Conservation (phyloP, 2,329 filamentous ascomycete genomes). For the Talaromyces sp. region DNA sequence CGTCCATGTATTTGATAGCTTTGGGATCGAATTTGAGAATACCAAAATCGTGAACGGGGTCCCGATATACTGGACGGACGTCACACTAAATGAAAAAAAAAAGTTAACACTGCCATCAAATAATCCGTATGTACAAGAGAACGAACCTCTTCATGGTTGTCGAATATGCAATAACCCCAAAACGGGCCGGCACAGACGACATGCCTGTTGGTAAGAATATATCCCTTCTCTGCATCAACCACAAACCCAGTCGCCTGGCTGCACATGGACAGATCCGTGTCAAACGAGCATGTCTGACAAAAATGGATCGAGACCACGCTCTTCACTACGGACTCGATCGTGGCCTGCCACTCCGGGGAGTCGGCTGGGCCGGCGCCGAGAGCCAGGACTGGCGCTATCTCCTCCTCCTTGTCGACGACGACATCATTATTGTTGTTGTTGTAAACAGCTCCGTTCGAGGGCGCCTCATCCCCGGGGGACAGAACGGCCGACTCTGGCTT, state of each 20-base stretch:
- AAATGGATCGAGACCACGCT: conserved; percentile 99
- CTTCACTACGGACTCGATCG: conserved; percentile 87
- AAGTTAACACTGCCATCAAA: conserved; percentile 1
- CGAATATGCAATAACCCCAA: conserved; percentile 97
- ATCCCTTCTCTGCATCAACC: conserved; percentile 87
- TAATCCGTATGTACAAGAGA: background rate
- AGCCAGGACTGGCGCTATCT: conserved; percentile 41
- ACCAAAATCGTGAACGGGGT: conserved; percentile 97
- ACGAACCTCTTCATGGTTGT: conserved; percentile 81
- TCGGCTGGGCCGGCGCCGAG: conserved; percentile 53
- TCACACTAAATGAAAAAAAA: conserved; percentile 62
- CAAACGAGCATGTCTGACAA: conserved; percentile 95
- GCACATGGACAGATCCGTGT: conserved; percentile 89
- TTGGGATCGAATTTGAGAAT: conserved; percentile 95
- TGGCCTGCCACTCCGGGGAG: conserved; percentile 88
- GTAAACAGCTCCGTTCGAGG: conserved; percentile 41
- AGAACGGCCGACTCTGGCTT: conserved; percentile 43
- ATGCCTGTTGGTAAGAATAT: conserved; percentile 84
- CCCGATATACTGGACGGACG: conserved; percentile 92
- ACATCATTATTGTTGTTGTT: conserved; percentile 27
- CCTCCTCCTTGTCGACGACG: conserved; percentile 42
- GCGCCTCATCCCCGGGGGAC: conserved; percentile 38
- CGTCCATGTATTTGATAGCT: conserved; percentile 94
- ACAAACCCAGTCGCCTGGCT: conserved; percentile 98
- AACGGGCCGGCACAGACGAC: conserved; percentile 94